phyloP scores from a whole-genome alignment of 1,139 yeast species.

The Blastobotrys elegans region DNA sequence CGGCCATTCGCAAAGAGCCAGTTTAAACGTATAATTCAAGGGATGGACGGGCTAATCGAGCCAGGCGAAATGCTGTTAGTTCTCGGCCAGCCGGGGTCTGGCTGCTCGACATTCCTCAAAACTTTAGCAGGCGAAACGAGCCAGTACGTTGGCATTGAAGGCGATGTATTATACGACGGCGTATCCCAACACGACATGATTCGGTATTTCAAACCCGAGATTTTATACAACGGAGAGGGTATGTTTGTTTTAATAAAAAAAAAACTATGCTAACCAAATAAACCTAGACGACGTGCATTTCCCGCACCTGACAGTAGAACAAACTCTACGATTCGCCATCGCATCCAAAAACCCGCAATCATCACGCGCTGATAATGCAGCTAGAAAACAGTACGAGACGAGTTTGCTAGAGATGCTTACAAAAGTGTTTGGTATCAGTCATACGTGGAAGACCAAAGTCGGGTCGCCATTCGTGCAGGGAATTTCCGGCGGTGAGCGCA shows the following conservation, averaged over 20 bases:
- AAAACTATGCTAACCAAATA: not conserved
- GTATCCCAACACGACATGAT: constrained; percentile 45
- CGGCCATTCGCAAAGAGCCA: not conserved
- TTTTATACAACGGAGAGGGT: constrained; percentile 52
- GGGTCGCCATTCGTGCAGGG: constrained; percentile 57
- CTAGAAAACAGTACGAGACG: constrained; percentile 43
- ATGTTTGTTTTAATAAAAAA: not conserved
- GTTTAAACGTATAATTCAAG: constrained; percentile 8
- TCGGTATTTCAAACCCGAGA: constrained; percentile 42
- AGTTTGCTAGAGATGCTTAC: constrained; percentile 45
- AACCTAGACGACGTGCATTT: constrained; percentile 52
- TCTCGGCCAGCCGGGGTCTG: constrained; percentile 61
- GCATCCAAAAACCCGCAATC: constrained; percentile 51
- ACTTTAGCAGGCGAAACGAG: constrained; percentile 47
- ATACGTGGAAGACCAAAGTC: constrained; percentile 48
- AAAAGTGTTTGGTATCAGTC: constrained; percentile 52
- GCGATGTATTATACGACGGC: constrained; percentile 49
- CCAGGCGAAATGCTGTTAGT: constrained; percentile 55
- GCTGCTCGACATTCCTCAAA: constrained; percentile 54
- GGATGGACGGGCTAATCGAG: constrained; percentile 18
- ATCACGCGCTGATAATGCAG: constrained; percentile 30
- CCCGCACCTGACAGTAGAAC: constrained; percentile 56
- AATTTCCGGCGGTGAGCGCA: constrained; percentile 58
- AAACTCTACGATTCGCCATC: constrained; percentile 54
- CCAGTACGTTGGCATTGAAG: constrained; percentile 34